phyloP scores from a whole-genome alignment of 1,139 yeast species.

The Saccharomycopsis hybrid region DNA sequence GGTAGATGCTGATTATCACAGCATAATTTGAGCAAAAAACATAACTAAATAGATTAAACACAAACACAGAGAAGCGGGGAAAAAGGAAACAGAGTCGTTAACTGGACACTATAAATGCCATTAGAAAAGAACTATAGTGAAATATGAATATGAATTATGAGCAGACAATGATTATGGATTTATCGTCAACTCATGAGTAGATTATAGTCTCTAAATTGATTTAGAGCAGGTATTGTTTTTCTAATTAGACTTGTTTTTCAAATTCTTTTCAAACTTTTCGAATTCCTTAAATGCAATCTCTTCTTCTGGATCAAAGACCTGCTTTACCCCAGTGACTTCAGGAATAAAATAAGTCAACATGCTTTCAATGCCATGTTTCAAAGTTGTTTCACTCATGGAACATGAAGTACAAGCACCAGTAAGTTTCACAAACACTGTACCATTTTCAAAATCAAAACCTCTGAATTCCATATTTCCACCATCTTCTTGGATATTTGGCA shows the following conservation, averaged over 20 bases:
- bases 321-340: conserved; percentile 71
- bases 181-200: too few species aligned
- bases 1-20: too few species aligned
- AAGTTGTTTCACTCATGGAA: conserved; percentile 68
- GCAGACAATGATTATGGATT: too few species aligned
- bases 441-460: conserved; percentile 62
- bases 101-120: too few species aligned
- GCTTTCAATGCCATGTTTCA: conserved; percentile 74
- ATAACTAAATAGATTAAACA: too few species aligned
- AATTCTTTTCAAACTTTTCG: conserved; percentile 50
- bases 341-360: conserved; percentile 84
- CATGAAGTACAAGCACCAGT: conserved; percentile 84
- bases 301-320: conserved; percentile 57
- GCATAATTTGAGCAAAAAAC: too few species aligned
- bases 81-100: too few species aligned
- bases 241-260: conserved; percentile 8
- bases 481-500: conserved; percentile 70
- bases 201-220: too few species aligned
- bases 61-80: too few species aligned
- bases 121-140: too few species aligned
- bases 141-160: too few species aligned
- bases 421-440: conserved; percentile 65
- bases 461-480: conserved; percentile 76
- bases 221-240: too few species aligned
- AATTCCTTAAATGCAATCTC: conserved; percentile 60